Conservation (phyloP, 2,329 filamentous ascomycete genomes). For the Colletotrichum lindemuthianum region DNA sequence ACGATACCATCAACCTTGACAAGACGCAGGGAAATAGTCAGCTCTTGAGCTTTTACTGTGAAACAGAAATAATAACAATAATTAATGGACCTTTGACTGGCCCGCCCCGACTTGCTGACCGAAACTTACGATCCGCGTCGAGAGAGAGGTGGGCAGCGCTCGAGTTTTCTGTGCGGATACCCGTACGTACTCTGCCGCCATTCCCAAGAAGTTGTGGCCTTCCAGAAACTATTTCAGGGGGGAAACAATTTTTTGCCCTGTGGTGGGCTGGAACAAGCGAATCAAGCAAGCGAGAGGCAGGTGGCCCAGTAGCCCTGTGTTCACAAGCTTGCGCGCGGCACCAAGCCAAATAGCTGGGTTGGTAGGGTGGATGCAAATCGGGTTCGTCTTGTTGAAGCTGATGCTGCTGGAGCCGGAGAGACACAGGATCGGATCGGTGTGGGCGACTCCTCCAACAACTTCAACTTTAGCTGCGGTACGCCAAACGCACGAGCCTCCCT, state of each 20-base stretch:
- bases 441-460: not conserved
- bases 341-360: conserved; percentile 27
- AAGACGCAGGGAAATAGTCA: conserved; percentile 19
- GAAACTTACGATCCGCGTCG: conserved; percentile 13
- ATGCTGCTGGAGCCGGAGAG: not conserved
- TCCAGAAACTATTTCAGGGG: conserved; percentile 10
- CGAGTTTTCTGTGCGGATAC: too few species aligned
- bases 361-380: conserved; percentile 20
- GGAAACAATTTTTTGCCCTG: conserved; percentile 9
- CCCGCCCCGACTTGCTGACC: conserved; percentile 11
- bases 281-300: conserved; percentile 31
- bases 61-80: too few species aligned
- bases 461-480: conserved; percentile 14
- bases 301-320: conserved; percentile 24
- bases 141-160: not conserved
- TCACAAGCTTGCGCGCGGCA: conserved; percentile 28
- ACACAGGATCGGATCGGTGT: not conserved
- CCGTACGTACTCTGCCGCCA: too few species aligned
- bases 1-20: conserved; percentile 18
- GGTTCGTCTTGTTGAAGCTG: too few species aligned
- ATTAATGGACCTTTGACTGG: not conserved
- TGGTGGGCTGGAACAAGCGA: conserved; percentile 28
- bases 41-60: not conserved
- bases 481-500: conserved; percentile 23
- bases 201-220: not conserved